Evolutionary conservation across 2,329 filamentous ascomycete genomes (phyloP), one percentile per base, ranked within the genome.

Genomic region (Fusarium setosum): DNA sequence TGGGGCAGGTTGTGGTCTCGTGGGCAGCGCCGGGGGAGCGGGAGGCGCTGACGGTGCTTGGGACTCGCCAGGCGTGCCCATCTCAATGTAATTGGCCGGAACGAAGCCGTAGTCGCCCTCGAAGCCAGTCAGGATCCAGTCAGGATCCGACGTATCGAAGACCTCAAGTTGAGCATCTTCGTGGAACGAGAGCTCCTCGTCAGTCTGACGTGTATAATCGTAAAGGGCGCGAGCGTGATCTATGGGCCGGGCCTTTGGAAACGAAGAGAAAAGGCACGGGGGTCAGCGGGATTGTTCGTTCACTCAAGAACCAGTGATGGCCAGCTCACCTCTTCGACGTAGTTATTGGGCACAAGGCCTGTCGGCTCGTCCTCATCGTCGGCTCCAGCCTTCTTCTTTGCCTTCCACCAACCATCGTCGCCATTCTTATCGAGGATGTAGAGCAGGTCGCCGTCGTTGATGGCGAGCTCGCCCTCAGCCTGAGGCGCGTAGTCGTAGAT

Each of bases 191-290:
- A 99, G 84, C 80, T 99, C 96, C 79, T 99, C 96, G 75, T 99
- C 96, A 21, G 96, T 99, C 81, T 99, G 96, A 72, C 95, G 89
- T 49, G 92, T 92, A 78, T 99, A 99, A 78, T 99, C 96, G 82
- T 95, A 99, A n/a, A 98, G 87, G n/a, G 96, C 93, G 77, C 91
- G 94, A 48, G 95, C 96, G 69, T 90, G 85, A 63, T 88, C 83
- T 63, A 87, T 79, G 21, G 92, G 87, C 72, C 85, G 81, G 59
- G 90, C 90, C 89, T 72, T 48, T 29, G 20, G 20, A 20, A 5
- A 24, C n/a, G 31, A 21, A 65, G 45, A 7, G 21, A 21, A 29
- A 23, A 38, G 13, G 20, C 12, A 20, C 61, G 45, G 53, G 60
- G 54, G 53, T 24, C 38, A 31, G 40, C 40, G 40, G 21, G 20